A percentile compares a stretch with the other conserved stretches of the same genome.
phyloP scores from a whole-genome alignment of 2,329 filamentous ascomycete species.

The Fusarium verrucosum region DNA sequence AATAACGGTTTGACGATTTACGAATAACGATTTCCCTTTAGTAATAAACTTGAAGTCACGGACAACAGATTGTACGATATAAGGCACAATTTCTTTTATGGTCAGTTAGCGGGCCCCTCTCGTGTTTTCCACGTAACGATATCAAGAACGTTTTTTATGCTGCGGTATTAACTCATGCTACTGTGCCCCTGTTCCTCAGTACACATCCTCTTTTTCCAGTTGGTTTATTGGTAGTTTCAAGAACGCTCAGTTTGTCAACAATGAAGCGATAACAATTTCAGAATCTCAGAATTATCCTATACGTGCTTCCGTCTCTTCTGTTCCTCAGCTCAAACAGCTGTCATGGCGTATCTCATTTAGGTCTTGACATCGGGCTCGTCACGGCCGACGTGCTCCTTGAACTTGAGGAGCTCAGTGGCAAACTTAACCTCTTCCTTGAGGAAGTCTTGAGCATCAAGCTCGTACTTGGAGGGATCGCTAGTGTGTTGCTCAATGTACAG shows the following conservation, averaged over 20 bases:
- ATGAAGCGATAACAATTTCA: constrained; percentile 39
- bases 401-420: constrained; percentile 84
- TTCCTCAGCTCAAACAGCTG: neutral
- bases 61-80: constrained; percentile 42
- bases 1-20: constrained; percentile 38
- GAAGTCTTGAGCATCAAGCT: constrained; percentile 89
- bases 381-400: constrained; percentile 92
- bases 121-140: constrained; percentile 11
- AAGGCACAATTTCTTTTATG: constrained; percentile 11
- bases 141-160: constrained; percentile 25
- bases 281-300: constrained; percentile 37
- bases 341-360: constrained; percentile 53
- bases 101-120: constrained; percentile 21
- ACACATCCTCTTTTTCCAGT: constrained; percentile 13
- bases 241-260: constrained; percentile 44
- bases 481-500: constrained; percentile 98
- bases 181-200: neutral
- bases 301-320: constrained; percentile 34
- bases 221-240: constrained; percentile 36
- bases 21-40: constrained; percentile 38
- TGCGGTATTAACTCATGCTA: constrained; percentile 29
- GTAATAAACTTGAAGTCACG: constrained; percentile 19
- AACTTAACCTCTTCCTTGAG: constrained; percentile 89
- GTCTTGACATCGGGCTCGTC: constrained; percentile 98
- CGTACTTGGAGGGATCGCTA: constrained; percentile 79